These are phyloP conservation scores for Trametes gibbosa DNA, from an alignment of 768 basidiomycete genomes.

Conservation along the genomic window DNA sequence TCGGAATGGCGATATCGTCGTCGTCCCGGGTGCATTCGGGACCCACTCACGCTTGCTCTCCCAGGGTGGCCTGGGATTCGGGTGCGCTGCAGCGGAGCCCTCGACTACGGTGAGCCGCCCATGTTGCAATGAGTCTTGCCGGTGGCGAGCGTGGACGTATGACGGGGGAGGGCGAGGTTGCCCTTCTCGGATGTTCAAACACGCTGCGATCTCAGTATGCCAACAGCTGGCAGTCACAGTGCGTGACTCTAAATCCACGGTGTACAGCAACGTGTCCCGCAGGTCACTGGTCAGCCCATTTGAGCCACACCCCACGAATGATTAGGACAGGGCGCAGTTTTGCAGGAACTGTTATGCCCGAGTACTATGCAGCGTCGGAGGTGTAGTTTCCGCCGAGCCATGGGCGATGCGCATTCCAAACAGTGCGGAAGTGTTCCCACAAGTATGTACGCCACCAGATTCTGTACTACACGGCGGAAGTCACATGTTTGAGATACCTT, in stretches of 20 bases:
- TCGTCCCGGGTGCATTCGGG: background rate
- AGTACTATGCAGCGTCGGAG: too few species aligned
- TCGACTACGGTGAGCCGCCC: too few species aligned
- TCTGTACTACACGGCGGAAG: too few species aligned
- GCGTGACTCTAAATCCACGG: background rate
- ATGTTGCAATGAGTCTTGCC: too few species aligned
- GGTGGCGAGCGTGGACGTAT: too few species aligned
- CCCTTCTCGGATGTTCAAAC: background rate
- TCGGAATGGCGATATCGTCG: constrained; percentile 14
- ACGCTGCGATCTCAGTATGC: background rate
- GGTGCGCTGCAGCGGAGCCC: background rate
- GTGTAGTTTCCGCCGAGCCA: too few species aligned
- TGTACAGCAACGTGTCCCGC: background rate
- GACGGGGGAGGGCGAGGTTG: background rate
- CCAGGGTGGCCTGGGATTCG: background rate
- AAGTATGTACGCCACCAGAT: background rate
- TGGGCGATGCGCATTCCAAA: too few species aligned
- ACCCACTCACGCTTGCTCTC: background rate
- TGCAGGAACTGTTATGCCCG: too few species aligned
- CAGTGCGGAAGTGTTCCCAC: background rate
- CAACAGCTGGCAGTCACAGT: background rate
- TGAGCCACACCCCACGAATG: too few species aligned
- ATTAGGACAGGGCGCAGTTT: too few species aligned
- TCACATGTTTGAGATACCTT: too few species aligned
- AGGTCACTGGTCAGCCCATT: too few species aligned